Evolutionary conservation across 495 filamentous ascomycete genomes (phyloP), one percentile per base, ranked within the genome.

Genomic region (Neurospora sp.): DNA sequence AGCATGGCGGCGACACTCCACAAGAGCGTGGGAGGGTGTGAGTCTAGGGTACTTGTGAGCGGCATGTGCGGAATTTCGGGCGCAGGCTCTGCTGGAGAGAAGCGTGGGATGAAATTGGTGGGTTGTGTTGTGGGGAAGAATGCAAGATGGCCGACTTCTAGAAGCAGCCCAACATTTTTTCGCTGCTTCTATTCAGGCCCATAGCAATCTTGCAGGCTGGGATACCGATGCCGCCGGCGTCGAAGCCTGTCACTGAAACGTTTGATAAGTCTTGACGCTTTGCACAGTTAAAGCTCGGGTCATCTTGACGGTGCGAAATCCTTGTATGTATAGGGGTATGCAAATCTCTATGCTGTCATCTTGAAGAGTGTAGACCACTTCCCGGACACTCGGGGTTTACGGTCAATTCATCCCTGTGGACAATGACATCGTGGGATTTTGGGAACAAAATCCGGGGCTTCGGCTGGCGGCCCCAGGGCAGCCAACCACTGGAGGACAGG

Each of bases 1-100:
- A 70, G 65, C 73, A 78, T 77, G 79, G 77, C 76, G 73, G 75
- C 72, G 68, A 69, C 73, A 74, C 77, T 74, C 72, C 71, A 72
- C 75, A 45, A 31, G n/a, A 16, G 68, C 38, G 70, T 69, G 72
- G 75, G 69, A 74, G 74, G 76, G 74, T 16, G 74, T 73, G 75
- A 72, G 74, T 48, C 40, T 68, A 68, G 70, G 65, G 59, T 27
- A 14, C 48, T 59, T 59, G 48, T 68, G 16, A 39, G 53, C 70
- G 10, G 27, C 37, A 17, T 40, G 70, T 73, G 72, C 73, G 74
- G 76, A 76, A 75, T 42, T 39, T 75, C 61, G 72, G 76, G 77
- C 53, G 53, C 73, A 73, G 74, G 74, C 74, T 69, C 73, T 77
- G 75, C 72, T 65, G 53, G 72, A 70, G 65, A 72, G 7, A 38